Conservation (phyloP, 768 basidiomycete species). For the Podaxis rugospora region DNA sequence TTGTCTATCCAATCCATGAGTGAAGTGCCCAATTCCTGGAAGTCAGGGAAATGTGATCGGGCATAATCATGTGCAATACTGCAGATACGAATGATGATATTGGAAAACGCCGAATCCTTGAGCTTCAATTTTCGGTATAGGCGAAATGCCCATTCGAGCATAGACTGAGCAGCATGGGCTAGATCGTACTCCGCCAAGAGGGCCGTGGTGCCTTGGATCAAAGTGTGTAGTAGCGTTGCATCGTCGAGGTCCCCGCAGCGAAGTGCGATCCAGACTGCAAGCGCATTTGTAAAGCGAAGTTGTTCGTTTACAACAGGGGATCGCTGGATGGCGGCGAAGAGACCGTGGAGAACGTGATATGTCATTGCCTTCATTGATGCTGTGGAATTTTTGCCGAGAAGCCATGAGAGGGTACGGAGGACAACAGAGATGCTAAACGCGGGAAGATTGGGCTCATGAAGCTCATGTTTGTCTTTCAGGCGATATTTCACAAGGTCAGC, state of each 20-base stretch:
- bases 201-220: slow-evolving; percentile 63
- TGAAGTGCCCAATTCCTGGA: slow-evolving; percentile 35
- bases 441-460: slow-evolving; percentile 67
- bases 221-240: slow-evolving; percentile 55
- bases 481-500: slow-evolving; percentile 50
- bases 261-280: slow-evolving; percentile 71
- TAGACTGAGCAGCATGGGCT: slow-evolving; percentile 62
- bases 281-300: slow-evolving; percentile 63
- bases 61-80: slow-evolving; percentile 56
- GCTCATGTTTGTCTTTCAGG: slow-evolving; percentile 36
- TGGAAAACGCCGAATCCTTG: slow-evolving; percentile 52
- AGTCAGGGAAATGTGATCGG: slow-evolving; percentile 22
- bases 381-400: slow-evolving; percentile 36
- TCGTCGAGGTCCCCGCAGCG: slow-evolving; percentile 53
- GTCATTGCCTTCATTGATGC: slow-evolving; percentile 52
- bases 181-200: slow-evolving; percentile 69
- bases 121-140: slow-evolving; percentile 37
- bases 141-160: slow-evolving; percentile 73
- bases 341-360: slow-evolving; percentile 73
- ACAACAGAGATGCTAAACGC: slow-evolving; percentile 45
- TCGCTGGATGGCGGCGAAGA: slow-evolving; percentile 62
- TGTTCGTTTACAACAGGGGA: slow-evolving; percentile 84
- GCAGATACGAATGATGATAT: slow-evolving; percentile 66
- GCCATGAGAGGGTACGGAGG: slow-evolving; percentile 58
- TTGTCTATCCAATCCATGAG: slow-evolving; percentile 63